Base-by-base conservation (phyloP, 2,329 filamentous ascomycete genomes). In the Penicillium occitanis region DNA sequence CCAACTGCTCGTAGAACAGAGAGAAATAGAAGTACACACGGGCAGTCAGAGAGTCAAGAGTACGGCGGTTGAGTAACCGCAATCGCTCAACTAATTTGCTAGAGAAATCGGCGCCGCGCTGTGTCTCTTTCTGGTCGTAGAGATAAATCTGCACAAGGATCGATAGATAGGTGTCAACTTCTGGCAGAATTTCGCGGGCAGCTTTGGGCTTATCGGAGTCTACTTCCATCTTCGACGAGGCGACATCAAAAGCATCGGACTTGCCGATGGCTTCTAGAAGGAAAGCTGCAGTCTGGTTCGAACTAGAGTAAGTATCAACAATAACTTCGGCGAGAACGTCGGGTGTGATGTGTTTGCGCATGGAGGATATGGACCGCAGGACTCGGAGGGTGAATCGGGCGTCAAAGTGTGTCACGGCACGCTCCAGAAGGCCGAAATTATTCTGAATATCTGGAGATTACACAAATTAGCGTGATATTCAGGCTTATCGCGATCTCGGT, bases 11-110 rank as follows among this genome's bases (percentile, higher is more conserved):
- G 81, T 90, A 92, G 84, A 98, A 98, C 73, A 98, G 85, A 28
- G 92, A 92, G 81, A 92, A 97, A 85, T 99, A 99, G 81, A 97
- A 98, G 85, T 97, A 99, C 69, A 94, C 93, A 80, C 96, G 96
- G 70, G 94, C 93, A 67, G 93, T 91, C 67, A 99, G 87, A 60
- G 93, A 93, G 79, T 99, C 95, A 69, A 99, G 84, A 28, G 95
- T 98, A 73, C 95, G 90, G 69, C 95, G 91, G 84, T 99, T 99
- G 76, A 96, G 85, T 63, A 88, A 86, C 74, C 96, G 92, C 77
- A 98, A 90, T 76, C 90, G 90, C 75, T 94, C 91, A 61, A 93
- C 88, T 63, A 99, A 85, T 72, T 88, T 88, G 71, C 88, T 87
- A 35, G 95, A 98, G 81, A 98, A 96, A 67, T 91, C 86, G 70